Conservation (phyloP, 2,329 filamentous ascomycete genomes). For the Orbilia oligospora region DNA sequence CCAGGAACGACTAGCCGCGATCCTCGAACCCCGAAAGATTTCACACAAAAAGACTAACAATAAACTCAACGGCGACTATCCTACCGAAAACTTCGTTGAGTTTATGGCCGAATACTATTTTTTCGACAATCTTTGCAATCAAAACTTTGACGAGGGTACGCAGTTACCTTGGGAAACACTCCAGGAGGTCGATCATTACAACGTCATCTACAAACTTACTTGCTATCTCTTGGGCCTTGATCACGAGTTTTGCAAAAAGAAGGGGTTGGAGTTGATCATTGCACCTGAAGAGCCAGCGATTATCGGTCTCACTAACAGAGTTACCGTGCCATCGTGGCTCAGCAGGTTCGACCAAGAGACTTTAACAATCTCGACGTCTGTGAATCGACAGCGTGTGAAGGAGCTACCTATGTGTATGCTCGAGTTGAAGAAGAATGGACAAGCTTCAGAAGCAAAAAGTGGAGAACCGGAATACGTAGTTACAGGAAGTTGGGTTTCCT, state of each 20-base stretch:
- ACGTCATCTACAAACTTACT: constrained; percentile 44
- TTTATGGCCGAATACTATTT: constrained; percentile 56
- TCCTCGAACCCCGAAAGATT: constrained; percentile 40
- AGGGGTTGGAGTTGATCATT: constrained; percentile 52
- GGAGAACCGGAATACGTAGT: constrained; percentile 46
- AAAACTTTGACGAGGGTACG: constrained; percentile 45
- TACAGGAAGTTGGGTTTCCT: constrained; percentile 55
- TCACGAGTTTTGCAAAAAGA: constrained; percentile 39
- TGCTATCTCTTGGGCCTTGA: constrained; percentile 59
- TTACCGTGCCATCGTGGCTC: constrained; percentile 55
- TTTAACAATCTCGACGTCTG: constrained; percentile 48
- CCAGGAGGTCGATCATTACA: constrained; percentile 50
- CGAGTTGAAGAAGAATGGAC: constrained; percentile 47
- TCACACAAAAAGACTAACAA: neutral
- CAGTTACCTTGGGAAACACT: constrained; percentile 52
- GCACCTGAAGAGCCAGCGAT: constrained; percentile 54
- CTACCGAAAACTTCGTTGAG: constrained; percentile 38
- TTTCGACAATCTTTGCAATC: constrained; percentile 56
- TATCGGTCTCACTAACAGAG: constrained; percentile 55
- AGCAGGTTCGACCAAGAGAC: constrained; percentile 52
- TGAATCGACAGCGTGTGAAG: constrained; percentile 22
- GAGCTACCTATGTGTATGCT: constrained; percentile 57
- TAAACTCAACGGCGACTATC: constrained; percentile 25
- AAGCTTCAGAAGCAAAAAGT: neutral
- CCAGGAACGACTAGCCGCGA: constrained; percentile 36